These are phyloP conservation scores for Chytriomyces sp. DNA, from an alignment of 192 early-diverging fungal genomes.

Conservation along the genomic window DNA sequence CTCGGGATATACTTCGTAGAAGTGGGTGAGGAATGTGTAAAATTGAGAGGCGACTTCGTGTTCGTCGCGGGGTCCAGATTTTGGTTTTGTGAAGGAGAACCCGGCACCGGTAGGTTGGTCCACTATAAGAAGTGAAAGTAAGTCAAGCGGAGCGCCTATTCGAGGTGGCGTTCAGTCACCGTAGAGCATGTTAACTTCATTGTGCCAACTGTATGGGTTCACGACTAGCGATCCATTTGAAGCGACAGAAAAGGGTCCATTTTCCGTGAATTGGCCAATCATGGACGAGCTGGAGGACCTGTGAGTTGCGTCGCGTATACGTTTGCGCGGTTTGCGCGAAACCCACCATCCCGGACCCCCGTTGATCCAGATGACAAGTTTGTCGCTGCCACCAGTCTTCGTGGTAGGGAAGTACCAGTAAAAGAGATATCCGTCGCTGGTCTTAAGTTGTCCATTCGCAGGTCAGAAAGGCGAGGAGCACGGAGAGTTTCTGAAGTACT, in stretches of 20 bases:
- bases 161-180: too few species aligned
- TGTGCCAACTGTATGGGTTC: not conserved
- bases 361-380: not conserved
- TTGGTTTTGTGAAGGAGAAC: conserved; percentile 21
- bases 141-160: too few species aligned
- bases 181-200: conserved; percentile 1
- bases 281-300: not conserved
- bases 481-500: not conserved
- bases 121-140: conserved; percentile 29
- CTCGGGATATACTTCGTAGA: conserved; percentile 56
- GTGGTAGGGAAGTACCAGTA: conserved; percentile 5
- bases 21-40: conserved; percentile 10
- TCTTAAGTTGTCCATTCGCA: not conserved
- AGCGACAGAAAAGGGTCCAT: not conserved
- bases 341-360: not conserved
- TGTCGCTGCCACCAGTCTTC: not conserved
- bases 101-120: conserved; percentile 78
- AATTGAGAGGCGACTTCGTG: not conserved
- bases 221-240: not conserved
- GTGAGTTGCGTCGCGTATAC: not conserved
- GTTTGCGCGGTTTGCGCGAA: not conserved
- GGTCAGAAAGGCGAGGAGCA: not conserved
- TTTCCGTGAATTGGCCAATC: conserved; percentile 33
- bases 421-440: not conserved
- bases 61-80: not conserved